A percentile compares a stretch with the other conserved stretches of the same genome.
These are phyloP conservation scores for Aureobasidium namibiae DNA, from an alignment of 2,329 filamentous ascomycete genomes.

Conservation along the genomic window DNA sequence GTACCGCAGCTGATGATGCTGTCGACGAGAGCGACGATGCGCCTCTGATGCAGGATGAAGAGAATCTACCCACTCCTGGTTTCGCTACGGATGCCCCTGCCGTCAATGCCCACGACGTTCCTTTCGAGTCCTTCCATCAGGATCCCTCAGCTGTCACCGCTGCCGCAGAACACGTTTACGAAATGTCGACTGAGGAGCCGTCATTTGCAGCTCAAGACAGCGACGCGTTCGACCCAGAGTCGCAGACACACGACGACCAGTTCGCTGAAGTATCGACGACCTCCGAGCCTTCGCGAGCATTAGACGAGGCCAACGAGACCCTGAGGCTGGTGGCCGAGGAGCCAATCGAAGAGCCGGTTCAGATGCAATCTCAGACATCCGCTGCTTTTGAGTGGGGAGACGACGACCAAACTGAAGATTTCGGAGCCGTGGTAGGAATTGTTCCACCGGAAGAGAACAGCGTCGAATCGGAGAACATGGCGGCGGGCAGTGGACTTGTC, in stretches of 20 bases:
- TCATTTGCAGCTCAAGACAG: not conserved
- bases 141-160: not conserved
- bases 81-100: slow-evolving; percentile 6
- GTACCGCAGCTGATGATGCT: slow-evolving; percentile 37
- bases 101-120: not conserved
- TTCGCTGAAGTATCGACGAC: not conserved
- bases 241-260: not conserved
- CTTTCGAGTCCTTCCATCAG: not conserved
- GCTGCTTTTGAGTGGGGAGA: slow-evolving; percentile 16
- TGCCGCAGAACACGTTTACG: not conserved
- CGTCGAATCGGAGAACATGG: not conserved
- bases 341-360: not conserved
- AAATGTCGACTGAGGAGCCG: not conserved
- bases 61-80: slow-evolving; percentile 24
- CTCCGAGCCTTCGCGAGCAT: not conserved
- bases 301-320: not conserved
- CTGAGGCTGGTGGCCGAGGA: not conserved
- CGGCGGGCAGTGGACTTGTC: slow-evolving; percentile 1
- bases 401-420: slow-evolving; percentile 14
- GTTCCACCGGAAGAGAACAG: not conserved
- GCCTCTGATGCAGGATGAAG: slow-evolving; percentile 34
- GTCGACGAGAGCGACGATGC: slow-evolving; percentile 34
- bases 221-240: not conserved
- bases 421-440: not conserved
- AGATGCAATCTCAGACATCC: not conserved